A percentile compares a stretch with the other conserved stretches of the same genome.
These are phyloP conservation scores for Mortierella sp. DNA, from an alignment of 371 early-diverging fungal genomes.

Conservation along the genomic window DNA sequence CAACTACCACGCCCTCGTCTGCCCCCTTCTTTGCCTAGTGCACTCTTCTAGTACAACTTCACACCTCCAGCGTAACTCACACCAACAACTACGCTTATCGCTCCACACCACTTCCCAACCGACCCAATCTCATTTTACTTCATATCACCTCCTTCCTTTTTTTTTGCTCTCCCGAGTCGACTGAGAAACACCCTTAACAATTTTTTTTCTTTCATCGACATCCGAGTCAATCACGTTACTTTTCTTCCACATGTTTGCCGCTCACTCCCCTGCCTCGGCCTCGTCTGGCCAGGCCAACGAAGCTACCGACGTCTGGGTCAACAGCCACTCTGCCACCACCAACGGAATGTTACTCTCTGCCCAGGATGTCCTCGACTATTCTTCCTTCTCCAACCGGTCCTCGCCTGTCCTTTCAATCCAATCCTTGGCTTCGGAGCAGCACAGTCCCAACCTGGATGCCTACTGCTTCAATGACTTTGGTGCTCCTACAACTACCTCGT, in stretches of 20 bases:
- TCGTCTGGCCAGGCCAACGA: constrained; percentile 12
- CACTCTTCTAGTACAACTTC: not conserved
- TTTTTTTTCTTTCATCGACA: not conserved
- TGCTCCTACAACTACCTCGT: constrained; percentile 15
- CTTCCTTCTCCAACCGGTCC: constrained; percentile 49
- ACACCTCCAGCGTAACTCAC: not conserved
- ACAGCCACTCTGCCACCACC: constrained; percentile 20
- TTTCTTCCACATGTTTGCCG: constrained; percentile 35
- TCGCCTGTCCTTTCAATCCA: constrained; percentile 49
- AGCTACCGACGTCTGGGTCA: constrained; percentile 32
- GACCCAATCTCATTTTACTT: not conserved
- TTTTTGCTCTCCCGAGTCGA: constrained; percentile 9
- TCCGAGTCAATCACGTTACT: constrained; percentile 12
- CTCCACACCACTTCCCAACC: not conserved
- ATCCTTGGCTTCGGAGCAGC: constrained; percentile 43
- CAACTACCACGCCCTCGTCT: not conserved
- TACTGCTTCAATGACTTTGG: constrained; percentile 44
- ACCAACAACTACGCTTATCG: constrained; percentile 8
- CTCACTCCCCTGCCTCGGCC: constrained; percentile 18
- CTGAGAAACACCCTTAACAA: constrained; percentile 11
- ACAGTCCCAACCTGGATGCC: constrained; percentile 42
- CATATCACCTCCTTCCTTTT: not conserved
- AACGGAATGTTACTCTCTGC: constrained; percentile 19
- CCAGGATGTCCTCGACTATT: constrained; percentile 53
- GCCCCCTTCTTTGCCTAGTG: not conserved